A percentile compares a stretch with the other conserved stretches of the same genome.
Evolutionary conservation across 768 basidiomycete species (phyloP).

Genomic region (Suillus americanus): DNA sequence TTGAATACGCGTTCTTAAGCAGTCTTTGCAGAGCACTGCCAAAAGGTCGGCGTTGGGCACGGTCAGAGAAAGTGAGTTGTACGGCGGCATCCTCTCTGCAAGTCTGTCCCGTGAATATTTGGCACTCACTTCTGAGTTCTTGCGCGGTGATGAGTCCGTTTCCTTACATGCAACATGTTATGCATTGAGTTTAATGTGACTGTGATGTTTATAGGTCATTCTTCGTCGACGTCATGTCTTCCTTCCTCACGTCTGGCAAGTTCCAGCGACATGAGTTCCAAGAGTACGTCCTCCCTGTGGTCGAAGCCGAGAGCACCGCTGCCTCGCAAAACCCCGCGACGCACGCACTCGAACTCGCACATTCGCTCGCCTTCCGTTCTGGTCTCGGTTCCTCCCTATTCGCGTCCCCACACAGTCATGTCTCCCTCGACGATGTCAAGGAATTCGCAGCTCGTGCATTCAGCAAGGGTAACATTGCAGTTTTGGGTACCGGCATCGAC

Average conservation of each 20-base stretch:
- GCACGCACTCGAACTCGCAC: slow-evolving; percentile 83
- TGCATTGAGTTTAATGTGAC: not conserved
- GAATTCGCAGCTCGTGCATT: slow-evolving; percentile 73
- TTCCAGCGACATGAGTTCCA: slow-evolving; percentile 77
- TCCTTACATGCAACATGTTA: not conserved
- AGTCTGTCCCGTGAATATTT: slow-evolving; percentile 87
- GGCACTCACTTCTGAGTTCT: slow-evolving; percentile 91
- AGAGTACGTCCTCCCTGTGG: slow-evolving; percentile 70
- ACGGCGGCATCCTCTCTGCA: slow-evolving; percentile 88
- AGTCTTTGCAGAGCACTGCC: slow-evolving; percentile 67
- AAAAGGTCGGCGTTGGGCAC: slow-evolving; percentile 88
- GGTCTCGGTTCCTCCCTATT: slow-evolving; percentile 93
- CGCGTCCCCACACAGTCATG: slow-evolving; percentile 64
- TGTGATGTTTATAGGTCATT: slow-evolving; percentile 53
- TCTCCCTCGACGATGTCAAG: slow-evolving; percentile 70
- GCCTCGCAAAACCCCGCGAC: slow-evolving; percentile 61
- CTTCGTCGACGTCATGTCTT: slow-evolving; percentile 88
- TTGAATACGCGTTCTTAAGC: not conserved
- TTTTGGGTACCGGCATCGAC: slow-evolving; percentile 86
- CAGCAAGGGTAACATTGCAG: slow-evolving; percentile 75
- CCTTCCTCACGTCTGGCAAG: slow-evolving; percentile 79
- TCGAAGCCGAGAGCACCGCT: slow-evolving; percentile 66
- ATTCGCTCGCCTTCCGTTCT: slow-evolving; percentile 87
- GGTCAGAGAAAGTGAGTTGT: slow-evolving; percentile 89
- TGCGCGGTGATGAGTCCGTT: slow-evolving; percentile 94